A percentile compares a stretch with the other conserved stretches of the same genome.
Conservation (phyloP, 2,329 filamentous ascomycete genomes). For the Orbilia brochopaga region DNA sequence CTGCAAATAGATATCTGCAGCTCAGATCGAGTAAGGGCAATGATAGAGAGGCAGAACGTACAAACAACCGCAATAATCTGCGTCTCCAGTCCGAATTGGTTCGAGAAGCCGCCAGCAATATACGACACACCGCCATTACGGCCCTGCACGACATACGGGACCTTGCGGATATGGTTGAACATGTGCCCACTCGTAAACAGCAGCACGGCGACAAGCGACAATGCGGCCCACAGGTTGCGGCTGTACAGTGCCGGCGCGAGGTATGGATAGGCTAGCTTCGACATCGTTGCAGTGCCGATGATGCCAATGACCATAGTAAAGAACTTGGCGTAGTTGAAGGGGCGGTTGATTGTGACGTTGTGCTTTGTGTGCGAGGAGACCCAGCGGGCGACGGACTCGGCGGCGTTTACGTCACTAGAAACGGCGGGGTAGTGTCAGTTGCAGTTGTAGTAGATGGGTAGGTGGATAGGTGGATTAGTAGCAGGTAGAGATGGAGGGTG, state of each 20-base stretch:
- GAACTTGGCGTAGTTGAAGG: slow-evolving; percentile 84
- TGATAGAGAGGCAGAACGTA: slow-evolving; percentile 63
- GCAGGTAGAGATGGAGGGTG: slow-evolving; percentile 75
- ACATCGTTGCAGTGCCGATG: slow-evolving; percentile 71
- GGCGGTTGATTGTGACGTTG: slow-evolving; percentile 78
- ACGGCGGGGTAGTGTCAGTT: slow-evolving; percentile 4
- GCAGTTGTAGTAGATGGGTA: slow-evolving; percentile 64
- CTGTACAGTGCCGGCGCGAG: slow-evolving; percentile 81
- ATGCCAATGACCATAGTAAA: slow-evolving; percentile 71
- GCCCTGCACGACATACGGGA: slow-evolving; percentile 87
- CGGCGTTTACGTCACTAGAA: slow-evolving; percentile 44
- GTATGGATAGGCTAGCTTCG: slow-evolving; percentile 76
- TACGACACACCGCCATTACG: slow-evolving; percentile 85
- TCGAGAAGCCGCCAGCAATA: slow-evolving; percentile 90
- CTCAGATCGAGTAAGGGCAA: slow-evolving; percentile 6
- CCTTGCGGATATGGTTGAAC: slow-evolving; percentile 98
- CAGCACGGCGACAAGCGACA: slow-evolving; percentile 86
- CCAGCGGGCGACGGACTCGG: slow-evolving; percentile 64
- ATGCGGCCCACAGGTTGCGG: slow-evolving; percentile 89
- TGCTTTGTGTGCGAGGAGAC: slow-evolving; percentile 77
- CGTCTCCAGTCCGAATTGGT: slow-evolving; percentile 90
- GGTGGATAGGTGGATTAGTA: too few species aligned
- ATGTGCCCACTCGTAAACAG: slow-evolving; percentile 96
- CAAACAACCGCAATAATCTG: slow-evolving; percentile 93
- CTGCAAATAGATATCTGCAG: too few species aligned